Evolutionary conservation across 495 filamentous ascomycete genomes (phyloP), one percentile per base, ranked within the genome.

Genomic region (Opeltia flavorubescens): DNA sequence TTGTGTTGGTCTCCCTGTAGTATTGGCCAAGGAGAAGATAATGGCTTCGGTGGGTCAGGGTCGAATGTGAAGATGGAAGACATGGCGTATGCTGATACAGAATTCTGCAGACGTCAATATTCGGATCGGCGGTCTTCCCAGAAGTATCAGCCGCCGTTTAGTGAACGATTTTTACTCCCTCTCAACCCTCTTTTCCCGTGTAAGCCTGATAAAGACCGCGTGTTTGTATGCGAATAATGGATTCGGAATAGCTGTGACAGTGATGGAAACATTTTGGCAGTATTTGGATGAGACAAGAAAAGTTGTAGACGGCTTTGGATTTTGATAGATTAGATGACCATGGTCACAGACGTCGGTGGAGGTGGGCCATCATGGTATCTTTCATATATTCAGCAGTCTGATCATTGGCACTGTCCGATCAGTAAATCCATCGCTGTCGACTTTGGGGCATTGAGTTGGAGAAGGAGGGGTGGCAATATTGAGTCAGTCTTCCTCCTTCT

Each of bases 41-140:
- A 83, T 6, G 21, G 13, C 62, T 86, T 69, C 4, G 86, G 84
- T 29, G 89, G 84, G 50, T 93, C 82, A 9, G 86, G 80, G 46
- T 95, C 86, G 58, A 82, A 98, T 0, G 89, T 95, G 63, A 98
- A 98, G 48, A 98, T 86, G 12, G 88, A 94, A 29, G 86, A 85
- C 91, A 96, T 98, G 1, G 5, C 25, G 23, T 20, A 9, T 12
- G 24, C n/a, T 3, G 15, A 15, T 27, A 35, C 15, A 4, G 13
- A 44, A 44, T 31, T 46, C 21, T 25, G n/a, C 33, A 20, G 17
- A 25, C 11, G 13, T 25, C 38, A 21, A 3, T 18, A 18, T 36
- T 36, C 34, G n/a, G 34, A 36, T 36, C 12, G 34, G 8, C n/a
- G 34, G 34, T 9, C 13, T 3, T 18, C 12, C 12, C 4, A 18